Base-by-base conservation (phyloP, 495 filamentous ascomycete genomes). In the Clavariopsis aquatica region DNA sequence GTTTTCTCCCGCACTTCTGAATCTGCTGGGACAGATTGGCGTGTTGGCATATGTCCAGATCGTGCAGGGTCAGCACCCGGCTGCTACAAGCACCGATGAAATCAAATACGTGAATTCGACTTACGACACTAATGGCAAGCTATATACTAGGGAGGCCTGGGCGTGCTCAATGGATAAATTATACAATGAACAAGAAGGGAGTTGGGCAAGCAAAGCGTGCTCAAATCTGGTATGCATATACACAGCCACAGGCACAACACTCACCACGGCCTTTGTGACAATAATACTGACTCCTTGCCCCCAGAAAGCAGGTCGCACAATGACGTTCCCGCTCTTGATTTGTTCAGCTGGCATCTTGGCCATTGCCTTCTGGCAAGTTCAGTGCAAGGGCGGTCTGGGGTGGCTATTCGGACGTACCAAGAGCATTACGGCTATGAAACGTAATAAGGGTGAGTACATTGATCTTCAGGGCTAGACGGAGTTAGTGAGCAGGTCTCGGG, bases 151-250 rank as follows among this genome's bases (percentile, higher is more conserved):
- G 19, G 53, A 57, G 29, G 36, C 7, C 3, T 57, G 53, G 53
- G 53, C 53, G 31, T 57, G 53, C 26, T 43, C n/a, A 13, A 57
- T 57, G 53, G 36, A 57, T 17, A 57, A 43, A n/a, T 20, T 41
- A 7, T 57, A 41, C 20, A 17, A 20, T 23, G 34, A 43, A 6
- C 7, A 22, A 12, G 53, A 57, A 22, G 52, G 52, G 6, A 4
- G 1, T 4, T 57, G 53, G 53, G 53, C 53, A 13, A n/a, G 34
- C 1, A 57, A 57, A 22, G 28, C 53, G 2, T 57, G 53, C 53
- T 41, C 53, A 12, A 36, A 57, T 45, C 36, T 57, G 53, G 53
- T 57, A 43, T 10, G 53, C 45, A 13, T 9, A n/a, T n/a, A n/a
- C n/a, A n/a, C n/a, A n/a, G n/a, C n/a, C n/a, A n/a, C n/a, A n/a